Evolutionary conservation across 768 basidiomycete genomes (phyloP).

Genomic region (Vararia minispora): DNA sequence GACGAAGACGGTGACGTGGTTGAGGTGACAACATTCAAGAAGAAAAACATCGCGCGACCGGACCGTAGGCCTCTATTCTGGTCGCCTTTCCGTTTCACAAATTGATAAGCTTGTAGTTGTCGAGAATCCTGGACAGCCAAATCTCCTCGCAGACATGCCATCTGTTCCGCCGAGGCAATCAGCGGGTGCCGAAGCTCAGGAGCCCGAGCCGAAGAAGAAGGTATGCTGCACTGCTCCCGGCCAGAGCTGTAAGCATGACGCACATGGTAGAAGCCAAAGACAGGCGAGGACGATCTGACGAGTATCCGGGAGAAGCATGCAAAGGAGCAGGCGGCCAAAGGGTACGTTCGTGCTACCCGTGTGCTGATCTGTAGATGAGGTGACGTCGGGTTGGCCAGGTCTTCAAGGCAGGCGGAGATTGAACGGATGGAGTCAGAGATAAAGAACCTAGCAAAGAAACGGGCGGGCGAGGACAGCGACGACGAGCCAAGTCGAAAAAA

Average conservation of each 20-base stretch:
- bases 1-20: conserved; percentile 54
- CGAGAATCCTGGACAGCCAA: conserved; percentile 21
- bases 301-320: conserved; percentile 71
- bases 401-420: conserved; percentile 62
- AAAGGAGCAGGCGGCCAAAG: conserved; percentile 50
- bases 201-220: too few relatives aligned
- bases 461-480: conserved; percentile 51
- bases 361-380: too few relatives aligned
- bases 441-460: conserved; percentile 57
- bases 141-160: conserved; percentile 8
- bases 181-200: too few relatives aligned
- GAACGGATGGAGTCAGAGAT: conserved; percentile 85
- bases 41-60: conserved; percentile 75
- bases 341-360: conserved; percentile 31
- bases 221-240: too few relatives aligned
- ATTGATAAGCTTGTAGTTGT: conserved; percentile 19
- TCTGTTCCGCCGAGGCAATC: too few relatives aligned
- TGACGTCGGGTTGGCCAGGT: conserved; percentile 31
- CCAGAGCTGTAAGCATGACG: too few relatives aligned
- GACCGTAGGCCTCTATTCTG: conserved; percentile 48
- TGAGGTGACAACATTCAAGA: conserved; percentile 45
- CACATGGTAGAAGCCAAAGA: conserved; percentile 24
- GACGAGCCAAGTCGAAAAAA: conserved; percentile 52
- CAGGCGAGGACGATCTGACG: conserved; percentile 42
- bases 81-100: neutral